These are phyloP conservation scores for Haberlea rhodopensis DNA, from an alignment of 257 asterid genomes.

Conservation along the genomic window DNA sequence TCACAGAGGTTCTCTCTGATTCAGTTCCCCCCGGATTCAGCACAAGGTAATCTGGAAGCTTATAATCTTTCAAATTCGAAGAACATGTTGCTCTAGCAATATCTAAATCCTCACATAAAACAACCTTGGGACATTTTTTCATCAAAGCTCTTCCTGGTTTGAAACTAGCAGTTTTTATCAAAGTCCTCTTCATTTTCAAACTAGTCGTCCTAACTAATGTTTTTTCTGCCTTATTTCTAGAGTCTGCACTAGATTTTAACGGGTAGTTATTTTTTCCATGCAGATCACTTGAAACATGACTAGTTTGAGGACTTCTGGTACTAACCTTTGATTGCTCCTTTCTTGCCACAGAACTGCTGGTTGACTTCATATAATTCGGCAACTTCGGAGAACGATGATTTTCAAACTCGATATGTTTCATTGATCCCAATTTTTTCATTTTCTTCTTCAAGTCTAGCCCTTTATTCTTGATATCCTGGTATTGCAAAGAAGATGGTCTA, in stretches of 20 bases:
- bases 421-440: constrained; percentile 70
- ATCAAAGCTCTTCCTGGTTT: constrained; percentile 46
- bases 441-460: constrained; percentile 56
- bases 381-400: constrained; percentile 17
- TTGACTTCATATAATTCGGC: constrained; percentile 89
- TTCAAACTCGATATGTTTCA: constrained; percentile 34
- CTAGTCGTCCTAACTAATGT: constrained; percentile 34
- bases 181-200: constrained; percentile 38
- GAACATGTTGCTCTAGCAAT: constrained; percentile 67
- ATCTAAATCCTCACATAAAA: constrained; percentile 36
- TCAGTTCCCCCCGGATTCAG: constrained; percentile 64
- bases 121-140: constrained; percentile 41
- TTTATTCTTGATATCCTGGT: constrained; percentile 44
- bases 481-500: constrained; percentile 38
- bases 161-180: constrained; percentile 60
- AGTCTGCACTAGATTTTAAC: constrained; percentile 25
- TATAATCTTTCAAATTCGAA: constrained; percentile 67
- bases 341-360: constrained; percentile 77
- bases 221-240: constrained; percentile 35
- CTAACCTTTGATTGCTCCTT: constrained; percentile 55
- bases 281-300: constrained; percentile 26
- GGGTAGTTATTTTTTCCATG: constrained; percentile 25
- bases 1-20: constrained; percentile 55
- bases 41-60: constrained; percentile 63
- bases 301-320: constrained; percentile 33